These are phyloP conservation scores for Eucalyptus cloeziana DNA, from an alignment of 345 rosid species.

Conservation along the genomic window DNA sequence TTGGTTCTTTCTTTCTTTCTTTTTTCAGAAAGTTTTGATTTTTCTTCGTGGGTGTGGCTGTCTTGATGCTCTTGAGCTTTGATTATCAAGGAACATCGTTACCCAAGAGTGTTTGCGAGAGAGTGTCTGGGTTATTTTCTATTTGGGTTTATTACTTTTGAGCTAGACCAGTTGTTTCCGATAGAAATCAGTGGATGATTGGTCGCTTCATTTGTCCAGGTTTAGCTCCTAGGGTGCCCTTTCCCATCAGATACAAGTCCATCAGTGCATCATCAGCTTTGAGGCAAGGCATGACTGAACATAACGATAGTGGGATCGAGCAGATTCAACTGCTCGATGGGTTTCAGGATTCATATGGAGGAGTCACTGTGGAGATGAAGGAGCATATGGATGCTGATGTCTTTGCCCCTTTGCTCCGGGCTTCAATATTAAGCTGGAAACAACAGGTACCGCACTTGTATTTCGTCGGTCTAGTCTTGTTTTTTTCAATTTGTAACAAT, in stretches of 20 bases:
- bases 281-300: neutral
- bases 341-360: constrained; percentile 35
- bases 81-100: neutral
- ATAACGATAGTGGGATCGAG: neutral
- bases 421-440: constrained; percentile 46
- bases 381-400: constrained; percentile 17
- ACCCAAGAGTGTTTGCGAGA: neutral
- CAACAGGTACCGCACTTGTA: constrained; percentile 14
- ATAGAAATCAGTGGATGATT: neutral
- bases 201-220: neutral
- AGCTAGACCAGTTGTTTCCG: neutral
- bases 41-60: neutral
- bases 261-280: neutral
- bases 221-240: neutral
- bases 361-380: constrained; percentile 29
- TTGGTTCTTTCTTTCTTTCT: neutral
- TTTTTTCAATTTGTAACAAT: neutral
- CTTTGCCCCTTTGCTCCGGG: constrained; percentile 31
- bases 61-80: neutral
- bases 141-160: neutral
- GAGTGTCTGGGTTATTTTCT: neutral
- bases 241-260: neutral
- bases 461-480: neutral
- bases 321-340: constrained; percentile 15
- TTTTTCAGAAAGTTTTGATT: neutral